A percentile compares a stretch with the other conserved stretches of the same genome.
Conservation (phyloP, 352 stramenopile species). For the Globisporangium barbulae region DNA sequence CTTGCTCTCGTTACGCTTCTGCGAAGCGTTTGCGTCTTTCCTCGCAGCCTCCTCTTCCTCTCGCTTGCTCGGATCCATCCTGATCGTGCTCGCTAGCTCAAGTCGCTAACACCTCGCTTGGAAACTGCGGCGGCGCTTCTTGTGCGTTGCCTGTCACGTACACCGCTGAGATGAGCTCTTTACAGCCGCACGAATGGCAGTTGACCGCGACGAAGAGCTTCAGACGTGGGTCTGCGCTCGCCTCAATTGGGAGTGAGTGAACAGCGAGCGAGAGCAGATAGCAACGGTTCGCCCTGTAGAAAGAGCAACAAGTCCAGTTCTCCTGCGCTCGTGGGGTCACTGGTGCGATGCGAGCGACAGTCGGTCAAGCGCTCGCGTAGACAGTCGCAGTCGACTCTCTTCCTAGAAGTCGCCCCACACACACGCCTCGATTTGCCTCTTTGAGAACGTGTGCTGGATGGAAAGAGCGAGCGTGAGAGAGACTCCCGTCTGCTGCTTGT, state of each 20-base stretch:
- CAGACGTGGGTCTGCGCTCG: too few species aligned
- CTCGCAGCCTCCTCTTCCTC: neutral
- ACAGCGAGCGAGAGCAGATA: too few species aligned
- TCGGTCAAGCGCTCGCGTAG: neutral
- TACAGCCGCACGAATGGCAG: too few species aligned
- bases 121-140: neutral
- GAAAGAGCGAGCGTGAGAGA: constrained; percentile 3
- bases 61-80: constrained; percentile 2
- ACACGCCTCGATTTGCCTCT: neutral
- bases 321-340: too few species aligned
- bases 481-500: neutral
- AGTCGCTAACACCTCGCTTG: neutral
- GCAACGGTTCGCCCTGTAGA: too few species aligned
- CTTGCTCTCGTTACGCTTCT: constrained; percentile 13
- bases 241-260: too few species aligned
- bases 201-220: too few species aligned
- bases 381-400: neutral
- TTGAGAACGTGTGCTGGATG: neutral
- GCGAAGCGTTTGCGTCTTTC: neutral
- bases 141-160: neutral
- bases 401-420: neutral
- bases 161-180: too few species aligned
- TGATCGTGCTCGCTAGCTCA: neutral
- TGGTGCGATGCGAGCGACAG: too few species aligned
- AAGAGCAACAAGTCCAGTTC: too few species aligned